Evolutionary conservation across 345 rosid species (phyloP).

Genomic region (Arabidopsis suecica): DNA sequence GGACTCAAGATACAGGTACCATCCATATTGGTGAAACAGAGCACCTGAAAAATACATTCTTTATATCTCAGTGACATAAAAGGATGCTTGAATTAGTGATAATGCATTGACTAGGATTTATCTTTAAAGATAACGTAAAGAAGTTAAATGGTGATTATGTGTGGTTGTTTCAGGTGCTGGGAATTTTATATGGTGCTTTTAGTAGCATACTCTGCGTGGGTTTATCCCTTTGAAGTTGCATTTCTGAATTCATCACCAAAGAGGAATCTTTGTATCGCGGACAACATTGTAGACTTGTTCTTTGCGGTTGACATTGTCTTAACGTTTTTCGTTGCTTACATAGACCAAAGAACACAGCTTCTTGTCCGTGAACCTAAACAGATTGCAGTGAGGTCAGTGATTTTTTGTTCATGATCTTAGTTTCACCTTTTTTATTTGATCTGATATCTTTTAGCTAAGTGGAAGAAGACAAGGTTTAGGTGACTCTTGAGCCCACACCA

Average conservation of each 20-base stretch:
- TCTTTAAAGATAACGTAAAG: neutral
- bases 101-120: neutral
- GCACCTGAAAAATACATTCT: neutral
- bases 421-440: neutral
- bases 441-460: conserved; percentile 1
- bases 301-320: conserved; percentile 78
- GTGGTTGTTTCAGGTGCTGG: conserved; percentile 69
- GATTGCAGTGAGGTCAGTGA: conserved; percentile 73
- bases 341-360: conserved; percentile 72
- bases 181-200: conserved; percentile 79
- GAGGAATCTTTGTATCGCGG: conserved; percentile 58
- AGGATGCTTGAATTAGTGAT: neutral
- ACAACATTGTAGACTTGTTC: conserved; percentile 78
- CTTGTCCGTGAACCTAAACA: conserved; percentile 63
- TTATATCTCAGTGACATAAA: neutral
- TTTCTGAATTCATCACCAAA: conserved; percentile 57
- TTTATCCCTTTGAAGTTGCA: conserved; percentile 79
- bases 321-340: conserved; percentile 78
- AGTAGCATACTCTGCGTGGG: conserved; percentile 89
- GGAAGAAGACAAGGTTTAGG: conserved; percentile 42
- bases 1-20: conserved; percentile 89
- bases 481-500: conserved; percentile 46
- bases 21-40: neutral
- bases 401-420: conserved; percentile 13
- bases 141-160: conserved; percentile 9